These are phyloP conservation scores for Astrocystis sublimbata DNA, from an alignment of 495 filamentous ascomycete genomes.

Conservation along the genomic window DNA sequence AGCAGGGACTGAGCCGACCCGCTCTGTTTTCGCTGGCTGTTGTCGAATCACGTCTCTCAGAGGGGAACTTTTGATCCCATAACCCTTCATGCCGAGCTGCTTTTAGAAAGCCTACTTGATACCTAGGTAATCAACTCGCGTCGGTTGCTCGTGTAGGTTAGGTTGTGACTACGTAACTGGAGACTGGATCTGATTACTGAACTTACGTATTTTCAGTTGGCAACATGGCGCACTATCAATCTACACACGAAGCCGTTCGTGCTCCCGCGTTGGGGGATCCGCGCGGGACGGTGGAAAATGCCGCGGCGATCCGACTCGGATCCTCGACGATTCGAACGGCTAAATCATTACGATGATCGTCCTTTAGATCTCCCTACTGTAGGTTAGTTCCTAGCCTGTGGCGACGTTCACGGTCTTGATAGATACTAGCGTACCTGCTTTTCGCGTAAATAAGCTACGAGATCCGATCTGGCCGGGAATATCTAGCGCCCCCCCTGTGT, in stretches of 20 bases:
- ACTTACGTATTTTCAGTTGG: background rate
- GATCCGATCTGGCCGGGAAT: background rate
- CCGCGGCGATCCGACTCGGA: conserved; percentile 23
- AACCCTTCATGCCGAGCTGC: too few relatives aligned
- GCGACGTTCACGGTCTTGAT: background rate
- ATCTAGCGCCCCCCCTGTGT: background rate
- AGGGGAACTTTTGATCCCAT: background rate
- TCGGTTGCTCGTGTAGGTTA: background rate
- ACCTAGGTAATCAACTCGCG: background rate
- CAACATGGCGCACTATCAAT: too few relatives aligned
- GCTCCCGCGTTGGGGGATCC: background rate
- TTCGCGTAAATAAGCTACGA: background rate
- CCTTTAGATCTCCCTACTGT: conserved; percentile 11
- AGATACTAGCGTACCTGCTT: too few relatives aligned
- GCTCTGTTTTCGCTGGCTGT: background rate
- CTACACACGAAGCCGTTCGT: background rate
- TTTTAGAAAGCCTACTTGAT: background rate
- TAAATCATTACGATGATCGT: conserved; percentile 17
- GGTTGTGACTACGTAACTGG: background rate
- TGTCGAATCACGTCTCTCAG: background rate
- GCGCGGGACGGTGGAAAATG: background rate
- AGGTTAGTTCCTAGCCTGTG: background rate
- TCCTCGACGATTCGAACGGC: conserved; percentile 23
- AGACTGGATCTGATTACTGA: too few relatives aligned
- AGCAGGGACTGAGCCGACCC: background rate